Conservation (phyloP, 106 monocot genomes). For the Acorus gramineus region DNA sequence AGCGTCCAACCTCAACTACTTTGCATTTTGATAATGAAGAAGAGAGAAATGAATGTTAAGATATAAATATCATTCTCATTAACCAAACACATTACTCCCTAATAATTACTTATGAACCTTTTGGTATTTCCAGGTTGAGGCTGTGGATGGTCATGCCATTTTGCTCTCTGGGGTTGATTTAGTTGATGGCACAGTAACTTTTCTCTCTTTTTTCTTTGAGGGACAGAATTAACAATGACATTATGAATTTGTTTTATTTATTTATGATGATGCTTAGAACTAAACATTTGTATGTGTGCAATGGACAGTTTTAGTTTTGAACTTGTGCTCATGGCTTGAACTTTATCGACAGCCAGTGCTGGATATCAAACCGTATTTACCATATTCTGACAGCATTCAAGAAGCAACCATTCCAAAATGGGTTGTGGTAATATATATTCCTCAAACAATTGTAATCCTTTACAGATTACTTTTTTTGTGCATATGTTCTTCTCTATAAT, state of each 20-base stretch:
- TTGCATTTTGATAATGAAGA: no score
- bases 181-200: conserved; percentile 83
- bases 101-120: background rate
- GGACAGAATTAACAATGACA: background rate
- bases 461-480: background rate
- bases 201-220: background rate
- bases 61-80: background rate
- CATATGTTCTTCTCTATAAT: background rate
- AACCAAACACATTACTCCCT: no score
- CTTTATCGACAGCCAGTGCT: conserved; percentile 78
- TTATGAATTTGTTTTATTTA: background rate
- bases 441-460: background rate
- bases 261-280: background rate
- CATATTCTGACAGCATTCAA: conserved; percentile 72
- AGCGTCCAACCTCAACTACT: no score
- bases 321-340: conserved; percentile 19
- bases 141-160: conserved; percentile 52
- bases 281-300: conserved; percentile 4
- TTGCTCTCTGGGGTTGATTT: conserved; percentile 93
- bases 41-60: no score
- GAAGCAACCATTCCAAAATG: conserved; percentile 61
- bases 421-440: conserved; percentile 44
- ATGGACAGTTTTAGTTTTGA: conserved; percentile 25
- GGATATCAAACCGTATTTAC: conserved; percentile 94
- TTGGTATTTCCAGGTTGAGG: conserved; percentile 51